These are phyloP conservation scores for Eustoma russellianum DNA, from an alignment of 257 asterid species.

Conservation along the genomic window DNA sequence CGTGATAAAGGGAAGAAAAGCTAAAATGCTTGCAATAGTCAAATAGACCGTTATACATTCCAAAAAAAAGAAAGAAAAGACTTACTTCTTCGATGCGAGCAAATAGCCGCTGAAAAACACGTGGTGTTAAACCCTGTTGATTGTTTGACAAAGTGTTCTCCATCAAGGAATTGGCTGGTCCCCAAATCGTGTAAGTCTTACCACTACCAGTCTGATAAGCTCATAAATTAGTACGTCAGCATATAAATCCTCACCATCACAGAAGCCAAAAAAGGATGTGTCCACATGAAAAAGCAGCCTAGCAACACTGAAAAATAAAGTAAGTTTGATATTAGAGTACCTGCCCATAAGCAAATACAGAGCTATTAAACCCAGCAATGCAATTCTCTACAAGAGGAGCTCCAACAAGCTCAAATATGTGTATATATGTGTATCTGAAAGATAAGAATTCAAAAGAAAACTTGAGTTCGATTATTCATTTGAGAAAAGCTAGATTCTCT, in stretches of 20 bases:
- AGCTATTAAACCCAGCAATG: conserved; percentile 95
- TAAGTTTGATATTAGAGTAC: conserved; percentile 21
- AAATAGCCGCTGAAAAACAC: conserved; percentile 75
- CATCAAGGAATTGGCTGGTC: conserved; percentile 78
- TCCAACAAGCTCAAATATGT: conserved; percentile 85
- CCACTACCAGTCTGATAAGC: conserved; percentile 91
- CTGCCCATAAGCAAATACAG: conserved; percentile 99
- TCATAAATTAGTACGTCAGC: not conserved
- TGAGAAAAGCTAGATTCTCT: not conserved
- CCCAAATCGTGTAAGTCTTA: conserved; percentile 97
- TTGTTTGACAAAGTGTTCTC: conserved; percentile 43
- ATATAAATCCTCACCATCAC: not conserved
- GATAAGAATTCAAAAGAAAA: conserved; percentile 10
- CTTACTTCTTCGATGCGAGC: conserved; percentile 68
- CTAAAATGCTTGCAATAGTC: not conserved
- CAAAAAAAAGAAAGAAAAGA: conserved; percentile 6
- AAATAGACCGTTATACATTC: not conserved
- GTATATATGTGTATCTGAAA: conserved; percentile 82
- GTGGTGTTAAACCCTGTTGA: conserved; percentile 92
- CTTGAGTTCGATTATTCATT: conserved; percentile 2
- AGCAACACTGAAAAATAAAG: not conserved
- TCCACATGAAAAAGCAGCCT: too few species aligned
- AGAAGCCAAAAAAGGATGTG: too few species aligned
- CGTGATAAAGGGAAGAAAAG: conserved; percentile 15
- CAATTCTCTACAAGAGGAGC: conserved; percentile 96